A percentile compares a stretch with the other conserved stretches of the same genome.
Evolutionary conservation across 306 rosid genomes (phyloP).

Genomic region (Elaeagnus macrophylla): DNA sequence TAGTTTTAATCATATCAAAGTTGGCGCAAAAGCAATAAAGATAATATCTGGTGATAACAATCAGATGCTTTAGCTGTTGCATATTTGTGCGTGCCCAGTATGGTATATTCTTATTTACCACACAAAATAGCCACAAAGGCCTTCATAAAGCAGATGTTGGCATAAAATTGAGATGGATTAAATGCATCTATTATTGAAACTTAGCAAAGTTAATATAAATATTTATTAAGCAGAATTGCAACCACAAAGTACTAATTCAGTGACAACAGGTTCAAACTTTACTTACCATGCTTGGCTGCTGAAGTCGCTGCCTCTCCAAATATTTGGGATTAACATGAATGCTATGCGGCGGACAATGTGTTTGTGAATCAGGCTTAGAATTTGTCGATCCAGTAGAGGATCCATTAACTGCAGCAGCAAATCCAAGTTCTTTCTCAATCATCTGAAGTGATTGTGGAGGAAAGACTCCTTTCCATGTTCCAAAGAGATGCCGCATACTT

Average conservation of each 20-base stretch:
- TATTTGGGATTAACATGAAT: slow-evolving; percentile 94
- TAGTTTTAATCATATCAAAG: too few relatives aligned
- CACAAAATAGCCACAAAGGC: neutral
- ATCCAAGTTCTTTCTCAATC: slow-evolving; percentile 80
- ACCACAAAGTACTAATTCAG: neutral
- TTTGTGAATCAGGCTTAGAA: slow-evolving; percentile 58
- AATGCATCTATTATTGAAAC: neutral
- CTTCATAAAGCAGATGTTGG: neutral
- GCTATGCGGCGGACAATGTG: slow-evolving; percentile 68
- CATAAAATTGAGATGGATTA: neutral
- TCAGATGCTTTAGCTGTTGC: too few relatives aligned
- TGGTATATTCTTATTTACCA: neutral
- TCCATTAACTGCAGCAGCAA: slow-evolving; percentile 42
- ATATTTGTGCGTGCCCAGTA: neutral
- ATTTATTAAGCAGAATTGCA: neutral
- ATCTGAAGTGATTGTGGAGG: slow-evolving; percentile 67
- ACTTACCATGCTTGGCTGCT: slow-evolving; percentile 71
- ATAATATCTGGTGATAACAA: too few relatives aligned
- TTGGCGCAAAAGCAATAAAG: too few relatives aligned
- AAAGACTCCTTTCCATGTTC: slow-evolving; percentile 92
- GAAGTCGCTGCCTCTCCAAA: slow-evolving; percentile 82
- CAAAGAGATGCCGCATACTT: slow-evolving; percentile 91
- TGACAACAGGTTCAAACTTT: slow-evolving; percentile 3
- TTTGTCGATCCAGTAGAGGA: slow-evolving; percentile 41
- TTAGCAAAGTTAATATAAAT: neutral